These are phyloP conservation scores for Capsicum chinense DNA, from an alignment of 257 asterid genomes.

Conservation along the genomic window DNA sequence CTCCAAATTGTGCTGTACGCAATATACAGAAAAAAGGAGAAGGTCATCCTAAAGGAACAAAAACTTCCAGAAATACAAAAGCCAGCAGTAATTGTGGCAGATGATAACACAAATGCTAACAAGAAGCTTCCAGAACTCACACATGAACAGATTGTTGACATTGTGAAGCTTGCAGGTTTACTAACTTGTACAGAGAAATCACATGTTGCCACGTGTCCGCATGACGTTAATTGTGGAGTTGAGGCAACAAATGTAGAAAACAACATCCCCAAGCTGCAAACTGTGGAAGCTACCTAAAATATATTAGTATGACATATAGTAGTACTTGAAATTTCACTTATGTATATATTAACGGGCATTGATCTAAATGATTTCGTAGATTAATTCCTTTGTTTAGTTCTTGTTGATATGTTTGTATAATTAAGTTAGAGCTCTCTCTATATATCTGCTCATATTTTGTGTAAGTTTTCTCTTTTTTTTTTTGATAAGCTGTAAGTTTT, in stretches of 20 bases:
- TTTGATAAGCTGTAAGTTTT: too few relatives aligned
- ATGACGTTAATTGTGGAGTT: conserved; percentile 7
- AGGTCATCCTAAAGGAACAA: conserved; percentile 25
- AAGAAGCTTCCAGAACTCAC: conserved; percentile 42
- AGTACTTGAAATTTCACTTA: background rate
- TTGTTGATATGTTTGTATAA: too few relatives aligned
- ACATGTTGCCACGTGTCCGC: conserved; percentile 37
- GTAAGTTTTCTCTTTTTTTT: too few relatives aligned
- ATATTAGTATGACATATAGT: background rate
- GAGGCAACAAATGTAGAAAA: background rate
- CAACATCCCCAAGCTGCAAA: background rate
- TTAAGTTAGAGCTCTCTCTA: too few relatives aligned
- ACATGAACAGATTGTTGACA: conserved; percentile 48
- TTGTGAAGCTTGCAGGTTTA: conserved; percentile 45
- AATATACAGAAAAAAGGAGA: conserved; percentile 45
- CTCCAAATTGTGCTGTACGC: conserved; percentile 58
- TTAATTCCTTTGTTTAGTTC: too few relatives aligned
- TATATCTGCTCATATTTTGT: too few relatives aligned
- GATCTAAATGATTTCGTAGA: too few relatives aligned
- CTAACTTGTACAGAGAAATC: conserved; percentile 43
- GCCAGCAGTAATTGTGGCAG: conserved; percentile 25
- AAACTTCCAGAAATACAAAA: conserved; percentile 32
- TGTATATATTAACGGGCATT: background rate
- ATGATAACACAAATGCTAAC: background rate
- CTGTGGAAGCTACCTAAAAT: conserved; percentile 10